Base-by-base conservation (phyloP, 2,329 filamentous ascomycete species). In the Setomelanomma holmii region DNA sequence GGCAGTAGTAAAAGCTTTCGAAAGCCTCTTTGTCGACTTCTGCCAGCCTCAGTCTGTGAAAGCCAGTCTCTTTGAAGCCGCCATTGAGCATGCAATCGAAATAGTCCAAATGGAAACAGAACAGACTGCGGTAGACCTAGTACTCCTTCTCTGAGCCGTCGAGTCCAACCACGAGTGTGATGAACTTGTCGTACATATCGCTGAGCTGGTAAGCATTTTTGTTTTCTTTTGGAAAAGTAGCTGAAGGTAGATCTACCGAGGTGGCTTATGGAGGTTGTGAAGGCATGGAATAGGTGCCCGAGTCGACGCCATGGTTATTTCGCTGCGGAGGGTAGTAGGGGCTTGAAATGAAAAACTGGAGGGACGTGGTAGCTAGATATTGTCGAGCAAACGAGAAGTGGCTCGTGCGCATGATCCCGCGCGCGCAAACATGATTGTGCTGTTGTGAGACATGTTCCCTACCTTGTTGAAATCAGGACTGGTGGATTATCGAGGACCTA, bases 11-110 rank as follows among this genome's bases (percentile, higher is more conserved):
- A 21, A 40, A 40, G 19, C 21, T 20, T 23, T 19, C 8, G 21
- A 40, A 40, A 5, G 19, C 20, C 8, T 40, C 19, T 10, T 19
- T 12, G 20, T 40, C 14, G 11, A 40, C 39, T 19, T 40, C 21
- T 14, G 7, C 8, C 10, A 40, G 39, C 5, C 16, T 8, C 10
- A 40, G 4, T 3, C 12, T 11, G 5, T 16, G 3, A 4, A 12
- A 22, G 21, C 39, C 39, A 5, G 39, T n/a, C 16, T 42, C 41
- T 12, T 16, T 22, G 46, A 46, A 50, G 14, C 4, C 12, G 27
- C 39, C 23, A 30, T 55, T 48, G n/a, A 55, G 43, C 19, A 47
- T 33, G 14, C 17, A 21, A 14, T 46, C 33, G 33, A 55, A 51
- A 24, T 44, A 44, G 2, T 17, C 16, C 5, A 47, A 55, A 24